Base-by-base conservation (phyloP, 1,284 basidiomycete species). In the Pisolithus thermaeus region DNA sequence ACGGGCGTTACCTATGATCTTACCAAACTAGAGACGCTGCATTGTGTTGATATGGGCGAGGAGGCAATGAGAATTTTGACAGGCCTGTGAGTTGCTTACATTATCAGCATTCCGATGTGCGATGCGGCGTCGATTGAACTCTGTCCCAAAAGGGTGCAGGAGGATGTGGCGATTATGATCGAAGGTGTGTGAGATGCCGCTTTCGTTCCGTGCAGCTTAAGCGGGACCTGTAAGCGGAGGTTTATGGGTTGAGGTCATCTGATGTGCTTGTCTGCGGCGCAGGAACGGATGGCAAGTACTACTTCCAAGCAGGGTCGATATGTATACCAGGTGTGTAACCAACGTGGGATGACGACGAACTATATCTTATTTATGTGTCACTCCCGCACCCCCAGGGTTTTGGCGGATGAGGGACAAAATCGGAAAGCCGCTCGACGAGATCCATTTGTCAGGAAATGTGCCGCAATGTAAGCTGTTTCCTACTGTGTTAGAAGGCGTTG, bases 361-460 rank as follows among this genome's bases (percentile, higher is more conserved):
- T 40, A 14, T 43, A 38, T 25, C 3, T 25, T 25, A 39, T 35
- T 16, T 1, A 35, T 25, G 3, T 16, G 18, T 43, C 25, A 23
- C 41, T 25, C 25, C 23, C 43, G 36, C 46, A 11, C 44, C 16
- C n/a, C 57, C 25, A 87, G 87, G 89, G 7, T 84, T 80, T 57
- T 92, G 90, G 90, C 74, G 88, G 22, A 74, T 91, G 65, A 62
- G 77, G 52, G 88, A 90, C 67, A 90, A 91, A 68, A 78, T 90
- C 51, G 88, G 87, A 8, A 69, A 83, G 61, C 73, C 81, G 4
- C 68, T 91, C 20, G 83, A 88, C 42, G 80, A 88, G 52, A 89
- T 92, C 46, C 89, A 92, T 63, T 69, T 73, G 44, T 72, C 73
- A 47, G 86, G 87, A 4, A 67, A 81, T 49, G 87, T 90, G 14